Base-by-base conservation (phyloP, 192 early-diverging fungal genomes). In the Hyaloraphidium curvatum region DNA sequence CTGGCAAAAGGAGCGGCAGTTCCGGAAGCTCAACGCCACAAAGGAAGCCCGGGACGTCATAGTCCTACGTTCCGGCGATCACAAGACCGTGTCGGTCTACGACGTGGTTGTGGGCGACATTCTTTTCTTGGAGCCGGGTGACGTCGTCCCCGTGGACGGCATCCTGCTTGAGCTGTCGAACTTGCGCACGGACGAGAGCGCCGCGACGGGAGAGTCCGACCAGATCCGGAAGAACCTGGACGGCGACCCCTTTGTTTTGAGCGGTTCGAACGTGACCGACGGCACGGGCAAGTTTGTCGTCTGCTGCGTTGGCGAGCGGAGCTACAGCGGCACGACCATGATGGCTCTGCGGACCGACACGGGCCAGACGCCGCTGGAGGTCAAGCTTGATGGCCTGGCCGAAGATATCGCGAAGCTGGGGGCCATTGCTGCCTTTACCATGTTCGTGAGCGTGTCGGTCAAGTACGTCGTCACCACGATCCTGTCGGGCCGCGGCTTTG, bases 71-170 rank as follows among this genome's bases (percentile, higher is more conserved):
- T 7, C 7, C n/a, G 33, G 33, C 7, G n/a, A 11, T 7, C 9
- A 37, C 7, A 7, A 37, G 9, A 7, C n/a, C 33, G 33, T 37
- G 9, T n/a, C 33, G 9, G 33, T 37, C 33, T 7, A 7, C 9
- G 33, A 37, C 7, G 9, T 37, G n/a, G 33, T 37, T n/a, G 33
- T 37, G 33, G 33, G 33, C 9, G 33, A 37, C n/a, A n/a, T 37
- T 37, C 59, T 85, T 60, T 63, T 79, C 33, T 58, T 98, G 33
- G 82, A 86, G 54, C 83, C 86, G 2, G 94, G 94, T 53, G 92
- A 94, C 64, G 79, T 96, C 14, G 57, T 94, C 19, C 82, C 89
- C 4, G 90, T 88, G 14, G 93, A 97, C 60, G 91, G 87, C 58
- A 62, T 95, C 40, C 76, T 80, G 41, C 57, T 94, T 33, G 63